Evolutionary conservation across 1,139 yeast species (phyloP), one percentile per base, ranked within the genome.

Genomic region (Yamadazyma epiphylla): DNA sequence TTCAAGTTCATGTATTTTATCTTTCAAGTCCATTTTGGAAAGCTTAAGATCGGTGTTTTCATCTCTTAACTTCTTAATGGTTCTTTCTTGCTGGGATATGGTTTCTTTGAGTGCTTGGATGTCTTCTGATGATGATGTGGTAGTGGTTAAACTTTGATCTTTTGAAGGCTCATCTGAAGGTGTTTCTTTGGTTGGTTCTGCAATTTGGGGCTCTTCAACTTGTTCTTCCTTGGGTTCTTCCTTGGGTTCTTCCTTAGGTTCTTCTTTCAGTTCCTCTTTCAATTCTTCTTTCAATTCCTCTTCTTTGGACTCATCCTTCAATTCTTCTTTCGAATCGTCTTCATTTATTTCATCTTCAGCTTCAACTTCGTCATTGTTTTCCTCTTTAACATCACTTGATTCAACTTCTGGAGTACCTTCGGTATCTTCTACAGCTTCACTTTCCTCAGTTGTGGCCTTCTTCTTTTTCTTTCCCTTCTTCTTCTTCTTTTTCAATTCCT

Each of bases 401-500:
- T 31, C 30, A 9, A 14, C 21, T 36, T 11, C 26, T 16, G 26
- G 14, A 17, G 28, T 17, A 7, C 31, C 32, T 17, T 32, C 43
- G 11, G 32, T 43, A 10, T 40, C 36, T 17, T 29, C 32, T 17
- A 24, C 22, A n/a, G 32, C 36, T n/a, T 27, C 35, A 13, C 29
- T 38, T 7, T 15, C 30, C 17, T 29, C 32, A 5, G 10, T 23
- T 13, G 10, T 13, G 10, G 31, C 36, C 25, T 33, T 37, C 31
- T 33, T 40, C 27, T 30, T 40, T 28, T 38, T 37, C 52, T 59
- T 61, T 42, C 53, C 51, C 59, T 64, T 64, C 53, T 72, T 73
- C 51, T 73, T 73, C 53, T 74, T 72, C 60, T 73, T 75, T 64
- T 79, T 78, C 62, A 77, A 57, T 41, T 77, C 80, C 38, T 77